Base-by-base conservation (phyloP, 2,329 filamentous ascomycete genomes). In the Aureobasidium vineae region DNA sequence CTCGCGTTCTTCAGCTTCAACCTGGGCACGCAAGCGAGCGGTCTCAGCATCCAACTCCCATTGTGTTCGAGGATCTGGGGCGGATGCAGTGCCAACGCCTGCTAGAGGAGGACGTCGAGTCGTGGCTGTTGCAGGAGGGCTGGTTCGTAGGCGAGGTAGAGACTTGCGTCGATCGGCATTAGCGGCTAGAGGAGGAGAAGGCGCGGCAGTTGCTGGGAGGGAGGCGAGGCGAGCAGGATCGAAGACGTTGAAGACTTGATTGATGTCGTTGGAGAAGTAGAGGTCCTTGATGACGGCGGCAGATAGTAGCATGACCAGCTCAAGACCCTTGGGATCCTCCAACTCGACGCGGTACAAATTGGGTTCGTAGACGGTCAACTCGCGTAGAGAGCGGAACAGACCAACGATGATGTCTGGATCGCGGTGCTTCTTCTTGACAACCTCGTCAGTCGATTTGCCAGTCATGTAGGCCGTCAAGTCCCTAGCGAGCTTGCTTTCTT, bases 401-500 rank as follows among this genome's bases (percentile, higher is more conserved):
- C 92, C 92, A n/a, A 98, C 84, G 0, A 92, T 93, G 71, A 98
- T 98, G 77, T 98, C 95, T 0, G 95, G 94, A 75, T 99, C 95
- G 75, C 91, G 94, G 80, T 84, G 90, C 81, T 91, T 87, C 70
- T 83, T 91, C 78, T 88, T 91, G 26, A 85, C 86, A 36, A 85
- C 86, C 3, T 80, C 75, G 60, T 85, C 83, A 0, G 90, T 85
- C 15, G 86, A 89, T 75, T 88, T 90, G 19, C 94, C 93, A 0
- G 89, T 90, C 79, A 97, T 84, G 77, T 90, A 92, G 77, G 93
- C 97, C 1, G 90, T 92, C 81, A 97, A 87, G 73, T 97, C 92
- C 78, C 90, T 95, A 67, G 88, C 90, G 65, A 97, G 79, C 70
- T 92, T 89, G 69, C 92, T 89, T 76, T 97, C 94, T 72, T 89